Conservation (phyloP, 108 stramenopile species). For the Cyclotella choctawhatcheeana region DNA sequence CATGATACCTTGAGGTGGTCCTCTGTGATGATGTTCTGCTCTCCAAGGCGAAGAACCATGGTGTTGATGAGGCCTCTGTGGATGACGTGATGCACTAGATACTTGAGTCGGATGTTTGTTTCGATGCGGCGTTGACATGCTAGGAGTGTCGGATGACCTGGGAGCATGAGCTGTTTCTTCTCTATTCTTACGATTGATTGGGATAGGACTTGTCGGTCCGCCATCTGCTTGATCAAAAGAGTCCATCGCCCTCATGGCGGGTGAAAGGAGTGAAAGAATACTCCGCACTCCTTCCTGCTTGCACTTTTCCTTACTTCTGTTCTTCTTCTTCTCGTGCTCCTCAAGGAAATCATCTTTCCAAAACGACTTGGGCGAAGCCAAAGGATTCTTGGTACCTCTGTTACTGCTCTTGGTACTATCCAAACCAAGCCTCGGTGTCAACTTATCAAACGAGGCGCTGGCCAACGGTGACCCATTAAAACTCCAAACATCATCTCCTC, state of each 20-base stretch:
- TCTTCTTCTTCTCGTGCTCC: conserved; percentile 14
- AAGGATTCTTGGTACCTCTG: conserved; percentile 48
- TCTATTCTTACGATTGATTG: conserved; percentile 35
- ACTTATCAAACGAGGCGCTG: conserved; percentile 21
- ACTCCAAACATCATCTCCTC: conserved; percentile 66
- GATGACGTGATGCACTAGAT: conserved; percentile 14
- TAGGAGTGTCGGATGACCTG: conserved; percentile 1
- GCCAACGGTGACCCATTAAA: conserved; percentile 46
- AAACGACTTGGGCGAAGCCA: conserved; percentile 49
- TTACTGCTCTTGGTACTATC: conserved; percentile 43
- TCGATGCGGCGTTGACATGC: conserved; percentile 20
- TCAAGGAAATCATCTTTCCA: conserved; percentile 44
- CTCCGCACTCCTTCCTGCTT: conserved; percentile 41
- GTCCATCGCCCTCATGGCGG: conserved; percentile 45
- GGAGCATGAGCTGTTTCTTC: conserved; percentile 6
- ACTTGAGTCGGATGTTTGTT: conserved; percentile 18
- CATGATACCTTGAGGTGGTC: conserved; percentile 16
- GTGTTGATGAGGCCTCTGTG: conserved; percentile 11
- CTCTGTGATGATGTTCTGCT: conserved; percentile 7
- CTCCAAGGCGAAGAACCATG: conserved; percentile 28
- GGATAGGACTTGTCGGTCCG: conserved; percentile 74
- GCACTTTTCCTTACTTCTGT: conserved; percentile 43
- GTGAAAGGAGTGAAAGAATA: conserved; percentile 70
- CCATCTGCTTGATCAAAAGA: conserved; percentile 50
- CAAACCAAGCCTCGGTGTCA: conserved; percentile 45